Evolutionary conservation across 495 filamentous ascomycete species (phyloP).

Genomic region (Cercophora samala): DNA sequence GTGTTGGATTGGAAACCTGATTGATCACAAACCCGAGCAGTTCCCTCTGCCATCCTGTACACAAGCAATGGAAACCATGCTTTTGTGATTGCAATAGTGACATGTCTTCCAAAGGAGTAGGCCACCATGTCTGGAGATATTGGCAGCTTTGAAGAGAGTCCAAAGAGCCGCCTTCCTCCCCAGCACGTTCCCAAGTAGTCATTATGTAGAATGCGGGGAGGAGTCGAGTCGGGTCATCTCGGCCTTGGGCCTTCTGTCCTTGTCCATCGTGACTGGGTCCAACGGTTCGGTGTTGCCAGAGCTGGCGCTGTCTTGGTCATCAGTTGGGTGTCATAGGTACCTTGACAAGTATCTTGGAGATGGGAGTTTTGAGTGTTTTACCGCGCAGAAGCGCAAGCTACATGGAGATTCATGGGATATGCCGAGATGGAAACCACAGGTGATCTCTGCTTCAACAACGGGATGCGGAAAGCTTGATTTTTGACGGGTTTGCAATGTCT

Average conservation of each 20-base stretch:
- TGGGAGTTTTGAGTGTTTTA: neutral
- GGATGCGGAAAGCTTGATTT: neutral
- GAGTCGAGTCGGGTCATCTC: neutral
- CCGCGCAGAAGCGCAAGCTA: too few species aligned
- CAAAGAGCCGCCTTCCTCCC: neutral
- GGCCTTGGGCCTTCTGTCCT: neutral
- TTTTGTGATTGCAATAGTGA: too few species aligned
- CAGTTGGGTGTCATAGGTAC: conserved; percentile 10
- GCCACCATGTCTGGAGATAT: too few species aligned
- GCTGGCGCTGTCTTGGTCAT: neutral
- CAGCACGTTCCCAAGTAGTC: neutral
- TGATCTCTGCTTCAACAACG: conserved; percentile 1
- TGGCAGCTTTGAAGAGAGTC: neutral
- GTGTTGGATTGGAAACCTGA: too few species aligned
- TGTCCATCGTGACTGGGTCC: neutral
- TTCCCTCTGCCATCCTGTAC: too few species aligned
- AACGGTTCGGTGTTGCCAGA: conserved; percentile 1
- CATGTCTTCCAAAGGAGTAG: too few species aligned
- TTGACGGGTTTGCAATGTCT: neutral
- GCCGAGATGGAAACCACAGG: neutral
- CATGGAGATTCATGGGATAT: neutral
- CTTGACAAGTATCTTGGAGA: conserved; percentile 3
- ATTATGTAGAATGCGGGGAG: conserved; percentile 6
- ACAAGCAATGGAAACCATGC: too few species aligned
- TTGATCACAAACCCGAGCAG: too few species aligned